Conservation (phyloP, 164 flowering plant species). For the Sedum album region DNA sequence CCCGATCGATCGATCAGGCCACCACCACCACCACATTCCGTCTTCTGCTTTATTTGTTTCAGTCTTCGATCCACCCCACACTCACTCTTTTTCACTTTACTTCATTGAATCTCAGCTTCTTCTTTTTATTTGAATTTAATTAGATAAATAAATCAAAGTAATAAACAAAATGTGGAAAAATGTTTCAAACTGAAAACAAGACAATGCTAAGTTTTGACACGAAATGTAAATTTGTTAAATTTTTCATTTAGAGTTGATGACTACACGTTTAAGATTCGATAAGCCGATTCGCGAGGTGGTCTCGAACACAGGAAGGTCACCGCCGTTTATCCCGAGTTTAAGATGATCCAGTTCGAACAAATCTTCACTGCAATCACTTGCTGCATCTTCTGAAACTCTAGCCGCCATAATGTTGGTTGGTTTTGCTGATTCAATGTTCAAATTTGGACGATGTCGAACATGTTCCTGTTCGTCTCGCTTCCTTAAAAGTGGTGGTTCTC, state of each 20-base stretch:
- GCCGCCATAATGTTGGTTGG: slow-evolving; percentile 15
- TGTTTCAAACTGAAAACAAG: too few species aligned
- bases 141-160: too few species aligned
- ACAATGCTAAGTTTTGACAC: neutral
- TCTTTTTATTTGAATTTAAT: too few species aligned
- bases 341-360: slow-evolving; percentile 10
- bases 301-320: slow-evolving; percentile 42
- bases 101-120: neutral
- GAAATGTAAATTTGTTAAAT: slow-evolving; percentile 4
- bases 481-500: slow-evolving; percentile 5
- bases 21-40: neutral
- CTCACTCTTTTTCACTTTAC: neutral
- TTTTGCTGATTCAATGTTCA: slow-evolving; percentile 26
- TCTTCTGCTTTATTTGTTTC: too few species aligned
- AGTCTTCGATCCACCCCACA: too few species aligned
- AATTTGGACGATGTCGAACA: slow-evolving; percentile 27
- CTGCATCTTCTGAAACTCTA: slow-evolving; percentile 17
- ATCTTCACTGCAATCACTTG: neutral
- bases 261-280: slow-evolving; percentile 10
- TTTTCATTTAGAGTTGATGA: slow-evolving; percentile 19
- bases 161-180: neutral
- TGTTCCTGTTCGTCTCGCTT: slow-evolving; percentile 23
- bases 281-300: slow-evolving; percentile 15
- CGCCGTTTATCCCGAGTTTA: slow-evolving; percentile 14
- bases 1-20: slow-evolving; percentile 1